Conservation (phyloP, 306 rosid species). For the Trifolium fragiferum region DNA sequence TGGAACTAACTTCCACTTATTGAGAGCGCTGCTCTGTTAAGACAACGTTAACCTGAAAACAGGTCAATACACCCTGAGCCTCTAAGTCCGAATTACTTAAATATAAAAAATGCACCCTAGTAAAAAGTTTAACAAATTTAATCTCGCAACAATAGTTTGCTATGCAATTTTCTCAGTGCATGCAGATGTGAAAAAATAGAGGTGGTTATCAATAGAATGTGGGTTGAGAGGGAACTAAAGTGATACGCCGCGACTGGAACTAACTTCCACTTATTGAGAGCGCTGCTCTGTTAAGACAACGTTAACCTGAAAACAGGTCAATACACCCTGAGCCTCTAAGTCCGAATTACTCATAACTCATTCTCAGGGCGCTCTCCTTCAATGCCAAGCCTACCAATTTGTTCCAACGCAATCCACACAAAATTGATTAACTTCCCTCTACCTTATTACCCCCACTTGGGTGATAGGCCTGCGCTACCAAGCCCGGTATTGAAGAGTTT, state of each 20-base stretch:
- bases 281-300: slow-evolving; percentile 35
- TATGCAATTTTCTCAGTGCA: no score
- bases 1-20: no score
- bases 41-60: no score
- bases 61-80: no score
- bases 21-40: no score
- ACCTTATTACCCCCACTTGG: slow-evolving; percentile 27
- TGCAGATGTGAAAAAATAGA: no score
- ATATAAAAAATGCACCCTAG: no score
- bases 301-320: background rate
- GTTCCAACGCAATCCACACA: background rate
- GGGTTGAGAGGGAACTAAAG: background rate
- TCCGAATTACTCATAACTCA: no score
- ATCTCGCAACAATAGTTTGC: no score
- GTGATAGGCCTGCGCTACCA: slow-evolving; percentile 4
- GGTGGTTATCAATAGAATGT: no score
- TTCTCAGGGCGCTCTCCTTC: slow-evolving; percentile 4
- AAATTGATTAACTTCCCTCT: background rate
- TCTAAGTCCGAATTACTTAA: no score
- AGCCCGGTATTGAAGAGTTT: fast-evolving
- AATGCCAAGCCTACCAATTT: background rate
- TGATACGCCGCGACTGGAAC: background rate
- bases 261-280: slow-evolving; percentile 16
- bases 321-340: background rate
- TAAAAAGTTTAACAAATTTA: no score